phyloP scores from a whole-genome alignment of 108 stramenopile genomes.

The Fragilaria radians region DNA sequence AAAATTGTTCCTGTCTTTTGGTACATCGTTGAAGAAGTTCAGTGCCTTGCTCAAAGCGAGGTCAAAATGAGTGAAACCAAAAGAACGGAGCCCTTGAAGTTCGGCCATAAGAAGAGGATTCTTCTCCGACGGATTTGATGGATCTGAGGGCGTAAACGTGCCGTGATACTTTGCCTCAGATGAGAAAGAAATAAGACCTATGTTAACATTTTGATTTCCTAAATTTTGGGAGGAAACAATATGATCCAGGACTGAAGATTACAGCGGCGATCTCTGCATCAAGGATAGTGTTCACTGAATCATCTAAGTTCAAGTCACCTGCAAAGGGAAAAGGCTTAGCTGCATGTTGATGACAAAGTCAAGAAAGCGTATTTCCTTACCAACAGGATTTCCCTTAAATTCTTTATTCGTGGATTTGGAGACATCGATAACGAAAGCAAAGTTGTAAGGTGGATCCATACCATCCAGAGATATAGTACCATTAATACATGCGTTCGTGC shows the following conservation, averaged over 20 bases:
- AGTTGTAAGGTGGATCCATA: conserved; percentile 3
- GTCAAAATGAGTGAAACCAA: conserved; percentile 31
- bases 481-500: neutral
- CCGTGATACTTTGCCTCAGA: neutral
- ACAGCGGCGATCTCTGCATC: conserved; percentile 24
- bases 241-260: conserved; percentile 5
- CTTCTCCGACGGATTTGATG: neutral
- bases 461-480: neutral
- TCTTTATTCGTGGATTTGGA: neutral
- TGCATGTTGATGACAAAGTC: neutral
- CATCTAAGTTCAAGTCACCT: conserved; percentile 25
- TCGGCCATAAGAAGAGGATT: neutral
- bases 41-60: conserved; percentile 23
- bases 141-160: neutral
- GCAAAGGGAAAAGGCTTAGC: neutral
- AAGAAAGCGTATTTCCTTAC: neutral
- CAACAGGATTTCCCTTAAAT: conserved; percentile 1
- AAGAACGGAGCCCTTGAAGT: neutral
- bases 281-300: conserved; percentile 16
- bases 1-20: conserved; percentile 7
- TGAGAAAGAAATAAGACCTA: conserved; percentile 15
- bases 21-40: conserved; percentile 16
- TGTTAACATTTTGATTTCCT: conserved; percentile 20
- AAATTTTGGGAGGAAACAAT: conserved; percentile 9
- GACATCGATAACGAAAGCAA: conserved; percentile 8